Percentiles rank a stretch among this genome's conserved stretches.
Evolutionary conservation across 2,329 filamentous ascomycete species (phyloP).

Genomic region (Plectosphaerella cucumerina): DNA sequence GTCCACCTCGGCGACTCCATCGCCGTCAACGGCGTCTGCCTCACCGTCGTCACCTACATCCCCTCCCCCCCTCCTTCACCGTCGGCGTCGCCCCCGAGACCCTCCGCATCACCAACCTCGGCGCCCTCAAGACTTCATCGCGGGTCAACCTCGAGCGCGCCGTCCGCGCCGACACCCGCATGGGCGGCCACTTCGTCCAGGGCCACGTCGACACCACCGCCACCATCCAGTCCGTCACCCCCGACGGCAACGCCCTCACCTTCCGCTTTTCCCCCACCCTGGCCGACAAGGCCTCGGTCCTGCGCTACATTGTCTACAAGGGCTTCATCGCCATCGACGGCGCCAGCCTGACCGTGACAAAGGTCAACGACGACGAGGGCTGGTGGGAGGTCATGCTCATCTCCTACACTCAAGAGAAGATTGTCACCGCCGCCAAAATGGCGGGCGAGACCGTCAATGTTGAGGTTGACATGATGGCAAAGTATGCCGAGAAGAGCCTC

Average conservation of each 20-base stretch:
- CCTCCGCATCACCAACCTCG: constrained; percentile 92
- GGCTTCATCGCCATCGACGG: constrained; percentile 93
- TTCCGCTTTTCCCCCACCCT: constrained; percentile 76
- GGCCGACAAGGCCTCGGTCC: constrained; percentile 44
- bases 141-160: constrained; percentile 91
- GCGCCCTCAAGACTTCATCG: constrained; percentile 59
- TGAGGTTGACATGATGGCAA: constrained; percentile 84
- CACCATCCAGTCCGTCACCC: constrained; percentile 64
- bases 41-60: constrained; percentile 70
- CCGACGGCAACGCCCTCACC: constrained; percentile 86
- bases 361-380: constrained; percentile 71
- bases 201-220: constrained; percentile 94
- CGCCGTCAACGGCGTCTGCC: constrained; percentile 89
- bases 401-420: constrained; percentile 89
- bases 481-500: constrained; percentile 88
- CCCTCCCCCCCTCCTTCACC: constrained; percentile 60
- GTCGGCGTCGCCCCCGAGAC: constrained; percentile 95
- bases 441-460: constrained; percentile 82
- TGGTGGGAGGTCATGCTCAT: constrained; percentile 99
- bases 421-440: constrained; percentile 76
- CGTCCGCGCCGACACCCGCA: constrained; percentile 84
- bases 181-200: constrained; percentile 98
- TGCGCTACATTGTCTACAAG: constrained; percentile 93
- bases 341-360: constrained; percentile 87
- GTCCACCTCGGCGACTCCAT: constrained; percentile 90